Percentiles rank a stretch among this genome's conserved stretches.
Conservation (phyloP, 2,329 filamentous ascomycete species). For the Metarhizium guizhouense region DNA sequence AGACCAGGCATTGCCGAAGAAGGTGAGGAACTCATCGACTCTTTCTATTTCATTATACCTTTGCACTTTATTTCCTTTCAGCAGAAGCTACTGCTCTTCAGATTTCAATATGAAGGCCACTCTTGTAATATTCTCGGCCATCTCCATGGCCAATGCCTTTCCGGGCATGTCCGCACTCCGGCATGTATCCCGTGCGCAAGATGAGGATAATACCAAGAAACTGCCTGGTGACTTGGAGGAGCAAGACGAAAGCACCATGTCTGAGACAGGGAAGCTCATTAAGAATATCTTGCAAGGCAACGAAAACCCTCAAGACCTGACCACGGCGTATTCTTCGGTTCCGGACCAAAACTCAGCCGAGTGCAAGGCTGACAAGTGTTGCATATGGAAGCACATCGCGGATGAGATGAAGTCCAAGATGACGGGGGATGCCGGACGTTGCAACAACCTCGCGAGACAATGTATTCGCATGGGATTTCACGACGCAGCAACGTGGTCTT, state of each 20-base stretch:
- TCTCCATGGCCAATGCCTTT: slow-evolving; percentile 3
- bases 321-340: not conserved
- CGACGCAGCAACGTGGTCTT: slow-evolving; percentile 30
- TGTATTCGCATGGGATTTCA: slow-evolving; percentile 36
- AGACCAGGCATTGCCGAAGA: not conserved
- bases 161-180: slow-evolving; percentile 5
- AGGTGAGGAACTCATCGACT: not conserved
- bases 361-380: slow-evolving; percentile 28
- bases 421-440: slow-evolving; percentile 23
- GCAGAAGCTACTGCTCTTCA: not conserved
- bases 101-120: not conserved
- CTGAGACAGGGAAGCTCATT: slow-evolving; percentile 20
- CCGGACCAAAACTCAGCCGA: slow-evolving; percentile 2
- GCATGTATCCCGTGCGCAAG: not conserved
- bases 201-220: slow-evolving; percentile 3
- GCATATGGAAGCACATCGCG: slow-evolving; percentile 30
- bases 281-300: slow-evolving; percentile 22
- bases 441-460: slow-evolving; percentile 29
- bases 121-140: slow-evolving; percentile 6
- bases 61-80: not conserved
- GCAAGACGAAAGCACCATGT: slow-evolving; percentile 17
- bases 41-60: not conserved
- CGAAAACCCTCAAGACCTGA: not conserved
- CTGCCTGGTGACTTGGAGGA: slow-evolving; percentile 27
- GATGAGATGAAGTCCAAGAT: slow-evolving; percentile 26